These are phyloP conservation scores for Colletotrichum tropicale DNA, from an alignment of 2,329 filamentous ascomycete genomes.

Conservation along the genomic window DNA sequence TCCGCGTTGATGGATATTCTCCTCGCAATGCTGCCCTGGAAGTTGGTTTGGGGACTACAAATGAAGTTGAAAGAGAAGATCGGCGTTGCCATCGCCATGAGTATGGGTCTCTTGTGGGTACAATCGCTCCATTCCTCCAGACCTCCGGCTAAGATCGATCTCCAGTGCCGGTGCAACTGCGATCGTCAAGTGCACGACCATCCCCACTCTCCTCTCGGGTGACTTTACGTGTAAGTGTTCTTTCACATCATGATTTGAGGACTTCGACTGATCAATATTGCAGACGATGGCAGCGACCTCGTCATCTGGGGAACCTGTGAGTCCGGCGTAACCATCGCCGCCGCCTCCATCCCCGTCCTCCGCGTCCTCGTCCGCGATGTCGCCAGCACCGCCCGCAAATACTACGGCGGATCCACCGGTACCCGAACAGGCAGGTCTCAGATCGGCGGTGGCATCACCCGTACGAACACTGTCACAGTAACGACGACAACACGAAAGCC, in stretches of 20 bases:
- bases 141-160: neutral
- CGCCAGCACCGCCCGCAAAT: neutral
- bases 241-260: constrained; percentile 7
- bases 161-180: constrained; percentile 21
- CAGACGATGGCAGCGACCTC: constrained; percentile 3
- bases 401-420: constrained; percentile 2
- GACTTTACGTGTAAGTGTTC: constrained; percentile 9
- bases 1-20: constrained; percentile 15
- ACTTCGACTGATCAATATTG: constrained; percentile 18
- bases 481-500: constrained; percentile 1
- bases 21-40: constrained; percentile 15
- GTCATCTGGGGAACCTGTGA: constrained; percentile 11
- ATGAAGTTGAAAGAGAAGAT: constrained; percentile 18
- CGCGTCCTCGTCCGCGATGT: constrained; percentile 19
- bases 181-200: constrained; percentile 18
- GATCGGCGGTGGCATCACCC: neutral
- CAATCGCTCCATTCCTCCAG: neutral
- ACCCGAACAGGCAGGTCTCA: neutral
- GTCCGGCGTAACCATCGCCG: constrained; percentile 6
- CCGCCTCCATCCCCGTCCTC: constrained; percentile 18
- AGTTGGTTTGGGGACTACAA: constrained; percentile 18
- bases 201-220: constrained; percentile 9
- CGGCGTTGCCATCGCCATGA: constrained; percentile 19
- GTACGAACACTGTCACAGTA: neutral
- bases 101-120: constrained; percentile 19